These are phyloP conservation scores for Zymoseptoria tritici DNA, from an alignment of 2,329 filamentous ascomycete species.

Conservation along the genomic window DNA sequence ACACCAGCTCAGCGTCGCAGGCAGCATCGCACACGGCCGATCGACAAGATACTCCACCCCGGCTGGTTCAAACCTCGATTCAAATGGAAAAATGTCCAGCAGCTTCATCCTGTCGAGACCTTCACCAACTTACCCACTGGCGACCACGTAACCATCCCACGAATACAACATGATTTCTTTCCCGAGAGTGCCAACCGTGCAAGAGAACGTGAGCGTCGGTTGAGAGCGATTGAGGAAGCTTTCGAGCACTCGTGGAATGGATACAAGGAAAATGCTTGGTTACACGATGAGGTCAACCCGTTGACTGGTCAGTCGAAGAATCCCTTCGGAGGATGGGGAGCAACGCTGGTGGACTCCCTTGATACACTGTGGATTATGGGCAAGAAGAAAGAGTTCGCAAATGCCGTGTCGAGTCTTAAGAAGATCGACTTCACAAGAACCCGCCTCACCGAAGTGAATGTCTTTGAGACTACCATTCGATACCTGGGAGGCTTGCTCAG, in stretches of 20 bases:
- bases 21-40: slow-evolving; percentile 1
- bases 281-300: slow-evolving; percentile 77
- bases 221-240: slow-evolving; percentile 61
- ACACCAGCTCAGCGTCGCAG: neutral
- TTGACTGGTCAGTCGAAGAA: slow-evolving; percentile 45
- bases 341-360: slow-evolving; percentile 71
- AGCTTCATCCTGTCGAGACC: slow-evolving; percentile 62
- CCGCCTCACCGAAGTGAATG: slow-evolving; percentile 46
- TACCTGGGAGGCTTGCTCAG: slow-evolving; percentile 64
- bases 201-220: slow-evolving; percentile 55
- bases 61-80: slow-evolving; percentile 22
- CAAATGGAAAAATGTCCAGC: slow-evolving; percentile 26
- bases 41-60: slow-evolving; percentile 19
- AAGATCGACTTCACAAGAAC: slow-evolving; percentile 56
- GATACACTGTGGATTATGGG: slow-evolving; percentile 71
- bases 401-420: slow-evolving; percentile 52
- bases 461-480: slow-evolving; percentile 65
- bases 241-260: slow-evolving; percentile 74
- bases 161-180: slow-evolving; percentile 65
- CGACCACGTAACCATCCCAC: slow-evolving; percentile 60
- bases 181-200: slow-evolving; percentile 55
- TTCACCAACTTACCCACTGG: slow-evolving; percentile 69
- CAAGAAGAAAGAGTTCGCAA: slow-evolving; percentile 56
- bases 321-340: slow-evolving; percentile 88
- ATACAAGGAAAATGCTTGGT: slow-evolving; percentile 73